phyloP scores from a whole-genome alignment of 2,329 filamentous ascomycete genomes.

The Fusarium xyrophilum region DNA sequence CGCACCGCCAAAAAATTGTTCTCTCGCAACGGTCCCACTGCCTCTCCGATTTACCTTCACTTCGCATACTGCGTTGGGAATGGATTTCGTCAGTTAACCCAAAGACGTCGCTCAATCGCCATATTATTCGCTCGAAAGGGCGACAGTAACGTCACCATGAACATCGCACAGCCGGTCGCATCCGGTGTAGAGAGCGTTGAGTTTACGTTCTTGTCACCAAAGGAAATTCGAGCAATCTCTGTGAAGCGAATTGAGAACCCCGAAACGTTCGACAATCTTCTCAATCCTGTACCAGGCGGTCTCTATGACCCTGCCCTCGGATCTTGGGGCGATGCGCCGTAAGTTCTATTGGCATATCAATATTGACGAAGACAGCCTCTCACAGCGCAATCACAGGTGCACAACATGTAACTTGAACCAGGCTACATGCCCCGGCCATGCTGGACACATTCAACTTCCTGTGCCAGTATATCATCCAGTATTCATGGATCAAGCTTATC shows the following conservation, averaged over 20 bases:
- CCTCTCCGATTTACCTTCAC: constrained; percentile 23
- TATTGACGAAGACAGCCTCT: constrained; percentile 10
- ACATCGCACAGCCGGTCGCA: constrained; percentile 80
- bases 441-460: constrained; percentile 93
- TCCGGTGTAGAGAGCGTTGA: constrained; percentile 87
- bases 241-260: constrained; percentile 94
- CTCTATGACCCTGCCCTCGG: constrained; percentile 92
- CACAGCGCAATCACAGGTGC: constrained; percentile 64
- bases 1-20: constrained; percentile 56
- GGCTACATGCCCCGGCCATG: constrained; percentile 86
- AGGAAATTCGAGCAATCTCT: constrained; percentile 87
- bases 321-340: constrained; percentile 86
- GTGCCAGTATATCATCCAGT: constrained; percentile 95
- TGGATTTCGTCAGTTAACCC: constrained; percentile 36
- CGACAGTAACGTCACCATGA: constrained; percentile 57
- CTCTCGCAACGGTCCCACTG: constrained; percentile 35
- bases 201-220: constrained; percentile 82
- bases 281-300: constrained; percentile 88
- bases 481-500: constrained; percentile 90
- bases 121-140: constrained; percentile 28
- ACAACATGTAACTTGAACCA: constrained; percentile 88
- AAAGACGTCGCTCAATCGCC: constrained; percentile 35
- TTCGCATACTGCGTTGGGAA: constrained; percentile 29
- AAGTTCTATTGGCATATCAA: constrained; percentile 39
- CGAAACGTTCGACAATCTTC: constrained; percentile 89